Evolutionary conservation across 169 alveolate genomes (phyloP), one percentile per base, ranked within the genome.

Genomic region (Cyclospora cayetanensis): DNA sequence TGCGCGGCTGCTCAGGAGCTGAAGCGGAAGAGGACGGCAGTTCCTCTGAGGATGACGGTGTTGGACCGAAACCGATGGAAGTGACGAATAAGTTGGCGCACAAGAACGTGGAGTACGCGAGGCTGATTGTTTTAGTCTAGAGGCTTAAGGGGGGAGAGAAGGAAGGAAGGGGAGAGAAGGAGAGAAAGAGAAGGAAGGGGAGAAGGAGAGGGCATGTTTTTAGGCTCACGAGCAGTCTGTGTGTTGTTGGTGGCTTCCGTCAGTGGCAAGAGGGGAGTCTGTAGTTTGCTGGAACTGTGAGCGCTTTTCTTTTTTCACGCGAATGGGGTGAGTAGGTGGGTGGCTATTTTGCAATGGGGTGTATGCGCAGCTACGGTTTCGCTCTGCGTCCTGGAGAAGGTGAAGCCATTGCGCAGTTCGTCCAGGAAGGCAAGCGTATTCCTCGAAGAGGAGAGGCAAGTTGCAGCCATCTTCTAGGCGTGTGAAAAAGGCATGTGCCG

Each of bases 371-470:
- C 35, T 91, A 91, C 29, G 94, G 94, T 41, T 70, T 70, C 15
- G 92, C 92, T 0, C 43, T 91, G 68, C 92, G 92, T 3, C 94
- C 94, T 1, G 94, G 94, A 20, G 94, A 91, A 53, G 94, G 94
- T 70, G 92, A 60, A 46, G 94, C 94, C 43, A 91, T 91, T 34
- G 94, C 94, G 0, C 74, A 55, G 34, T 91, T 43, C 88, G 94
- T 91, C 31, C 85, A 77, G 20, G 90, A 39, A n/a, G 94, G 94
- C 25, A 83, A 68, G 80, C 95, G 95, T 53, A 92, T 92, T 37
- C 95, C 95, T 0, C 79, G 95, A 9, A 37, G 95, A 34, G 95
- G 99, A 37, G 99, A n/a, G n/a, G n/a, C n/a, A n/a, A n/a, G n/a
- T n/a, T n/a, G n/a, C n/a, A n/a, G n/a, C n/a, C n/a, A n/a, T n/a